Base-by-base conservation (phyloP, 2,329 filamentous ascomycete species). In the Elsinoe ampelina region DNA sequence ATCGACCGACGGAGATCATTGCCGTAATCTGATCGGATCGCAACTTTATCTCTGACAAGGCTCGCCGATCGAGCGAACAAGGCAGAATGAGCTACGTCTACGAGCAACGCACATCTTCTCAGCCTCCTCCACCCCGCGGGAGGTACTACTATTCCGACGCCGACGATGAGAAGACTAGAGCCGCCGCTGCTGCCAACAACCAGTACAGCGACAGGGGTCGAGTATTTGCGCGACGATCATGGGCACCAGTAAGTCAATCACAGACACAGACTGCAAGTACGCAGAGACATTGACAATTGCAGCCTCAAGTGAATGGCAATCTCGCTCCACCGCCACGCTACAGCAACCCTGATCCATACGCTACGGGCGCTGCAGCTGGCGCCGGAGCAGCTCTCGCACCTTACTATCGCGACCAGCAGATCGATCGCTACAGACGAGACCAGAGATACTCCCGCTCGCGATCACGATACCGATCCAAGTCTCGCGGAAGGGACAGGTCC, bases 71-170 rank as follows among this genome's bases (percentile, higher is more conserved):
- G 20, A 45, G 19, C 41, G 7, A 17, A 8, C 2, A 12, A 45
- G n/a, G 17, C 48, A 26, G 2, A 20, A 52, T 52, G 48, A 52
- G 48, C 41, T 56, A 56, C 41, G 54, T 38, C 26, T 56, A 56
- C 32, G 36, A 42, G 22, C 54, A 68, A 45, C 54, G 54, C 54
- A 48, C 39, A 30, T 38, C 54, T 17, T 47, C 54, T 17, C 54
- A 56, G 41, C 39, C 39, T 35, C 39, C 52, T 32, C 52, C 52
- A 45, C 36, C 3, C 26, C 26, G 52, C 10, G 22, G 15, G 35
- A 41, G 54, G 13, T 56, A 56, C 19, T 42, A 47, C 54, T 56
- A 47, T 30, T 56, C 54, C 5, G 54, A 56, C 30, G 54, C 54
- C 41, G 54, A 56, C 13, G 54, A 56, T 7, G 54, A 56, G 15